A percentile compares a stretch with the other conserved stretches of the same genome.
phyloP scores from a whole-genome alignment of 441 rosid species.

The Pelargonium citronellum region DNA sequence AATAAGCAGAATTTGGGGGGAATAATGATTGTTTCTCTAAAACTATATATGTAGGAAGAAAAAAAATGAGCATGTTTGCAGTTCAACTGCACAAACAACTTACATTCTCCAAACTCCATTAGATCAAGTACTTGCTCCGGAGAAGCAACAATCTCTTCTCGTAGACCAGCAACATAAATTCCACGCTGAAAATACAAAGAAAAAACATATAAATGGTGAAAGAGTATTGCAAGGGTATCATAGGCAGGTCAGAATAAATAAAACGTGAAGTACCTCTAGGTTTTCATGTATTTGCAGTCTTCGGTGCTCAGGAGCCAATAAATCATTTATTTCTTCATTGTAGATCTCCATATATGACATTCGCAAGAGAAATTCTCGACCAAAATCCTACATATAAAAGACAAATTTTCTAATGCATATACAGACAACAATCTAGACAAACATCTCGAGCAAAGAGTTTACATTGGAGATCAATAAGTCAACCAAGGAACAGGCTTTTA shows the following conservation, averaged over 20 bases:
- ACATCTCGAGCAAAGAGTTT: background rate
- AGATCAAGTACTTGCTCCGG: slow-evolving; percentile 86
- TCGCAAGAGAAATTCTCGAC: slow-evolving; percentile 82
- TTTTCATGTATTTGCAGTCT: slow-evolving; percentile 89
- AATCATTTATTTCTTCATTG: slow-evolving; percentile 88
- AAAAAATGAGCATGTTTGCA: background rate
- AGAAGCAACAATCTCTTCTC: slow-evolving; percentile 89
- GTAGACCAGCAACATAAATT: slow-evolving; percentile 86
- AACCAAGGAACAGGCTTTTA: background rate
- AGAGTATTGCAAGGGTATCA: slow-evolving; percentile 1
- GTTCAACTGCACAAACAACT: slow-evolving; percentile 7
- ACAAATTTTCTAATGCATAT: slow-evolving; percentile 6
- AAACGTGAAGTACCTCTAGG: slow-evolving; percentile 48
- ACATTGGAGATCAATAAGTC: background rate
- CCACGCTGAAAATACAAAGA: slow-evolving; percentile 53
- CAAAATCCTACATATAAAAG: slow-evolving; percentile 41
- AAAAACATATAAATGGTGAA: slow-evolving; percentile 12
- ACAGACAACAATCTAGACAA: background rate
- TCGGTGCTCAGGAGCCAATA: slow-evolving; percentile 84
- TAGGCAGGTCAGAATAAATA: slow-evolving; percentile 1
- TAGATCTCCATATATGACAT: slow-evolving; percentile 96
- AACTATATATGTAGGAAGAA: background rate
- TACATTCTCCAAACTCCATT: slow-evolving; percentile 93
- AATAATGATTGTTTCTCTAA: background rate
- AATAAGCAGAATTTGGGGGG: background rate